These are phyloP conservation scores for Russula olivacea DNA, from an alignment of 768 basidiomycete genomes.

Conservation along the genomic window DNA sequence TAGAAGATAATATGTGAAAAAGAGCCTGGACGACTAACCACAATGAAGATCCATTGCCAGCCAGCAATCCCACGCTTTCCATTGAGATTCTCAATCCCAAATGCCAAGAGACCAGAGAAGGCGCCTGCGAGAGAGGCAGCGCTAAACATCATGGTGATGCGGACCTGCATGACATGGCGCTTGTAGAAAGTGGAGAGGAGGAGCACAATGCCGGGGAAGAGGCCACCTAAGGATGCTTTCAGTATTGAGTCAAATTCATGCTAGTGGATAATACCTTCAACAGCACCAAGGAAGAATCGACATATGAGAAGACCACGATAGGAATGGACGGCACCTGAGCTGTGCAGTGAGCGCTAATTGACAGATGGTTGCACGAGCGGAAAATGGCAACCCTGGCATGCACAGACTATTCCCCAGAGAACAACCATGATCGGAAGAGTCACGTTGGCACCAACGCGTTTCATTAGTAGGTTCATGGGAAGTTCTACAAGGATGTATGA, in stretches of 20 bases:
- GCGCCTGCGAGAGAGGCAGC: constrained; percentile 47
- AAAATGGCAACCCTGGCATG: constrained; percentile 49
- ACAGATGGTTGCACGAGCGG: neutral
- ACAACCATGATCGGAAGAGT: constrained; percentile 56
- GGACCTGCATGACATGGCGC: constrained; percentile 30
- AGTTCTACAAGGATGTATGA: constrained; percentile 29
- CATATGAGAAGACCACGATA: constrained; percentile 50
- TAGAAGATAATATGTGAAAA: neutral
- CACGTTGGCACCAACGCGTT: constrained; percentile 50
- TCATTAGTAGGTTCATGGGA: constrained; percentile 28
- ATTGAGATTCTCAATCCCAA: constrained; percentile 53
- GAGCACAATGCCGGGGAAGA: constrained; percentile 38
- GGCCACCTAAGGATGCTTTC: constrained; percentile 31
- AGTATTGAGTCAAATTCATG: neutral
- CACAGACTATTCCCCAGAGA: constrained; percentile 60
- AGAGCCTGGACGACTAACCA: constrained; percentile 37
- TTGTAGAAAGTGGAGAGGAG: constrained; percentile 32
- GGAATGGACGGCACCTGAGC: constrained; percentile 42
- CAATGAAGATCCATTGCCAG: constrained; percentile 66
- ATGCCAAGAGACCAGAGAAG: constrained; percentile 59
- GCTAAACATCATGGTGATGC: constrained; percentile 39
- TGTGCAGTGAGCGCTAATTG: neutral
- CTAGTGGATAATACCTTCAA: constrained; percentile 46
- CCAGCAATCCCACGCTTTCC: constrained; percentile 47
- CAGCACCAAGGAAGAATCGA: constrained; percentile 47